These are phyloP conservation scores for Phytophthora macrochlamydospora DNA, from an alignment of 352 stramenopile species.

Conservation along the genomic window DNA sequence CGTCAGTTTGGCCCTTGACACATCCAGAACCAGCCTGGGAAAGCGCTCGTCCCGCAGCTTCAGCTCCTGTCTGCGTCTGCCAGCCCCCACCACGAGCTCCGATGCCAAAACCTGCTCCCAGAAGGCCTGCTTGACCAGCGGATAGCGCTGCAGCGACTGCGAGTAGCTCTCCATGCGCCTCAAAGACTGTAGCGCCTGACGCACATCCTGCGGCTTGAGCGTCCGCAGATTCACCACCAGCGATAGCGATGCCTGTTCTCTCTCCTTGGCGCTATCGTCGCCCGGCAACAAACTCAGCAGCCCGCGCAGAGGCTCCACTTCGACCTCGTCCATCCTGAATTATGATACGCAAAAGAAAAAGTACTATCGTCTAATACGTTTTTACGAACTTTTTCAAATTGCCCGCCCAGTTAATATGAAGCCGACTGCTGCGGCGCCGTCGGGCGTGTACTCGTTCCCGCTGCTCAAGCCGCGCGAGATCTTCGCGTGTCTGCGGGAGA, in stretches of 20 bases:
- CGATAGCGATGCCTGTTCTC: slow-evolving; percentile 25
- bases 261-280: slow-evolving; percentile 23
- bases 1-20: slow-evolving; percentile 29
- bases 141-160: slow-evolving; percentile 31
- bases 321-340: not conserved
- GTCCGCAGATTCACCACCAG: slow-evolving; percentile 26
- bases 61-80: slow-evolving; percentile 17
- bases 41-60: slow-evolving; percentile 29
- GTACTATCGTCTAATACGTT: too few species aligned
- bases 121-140: slow-evolving; percentile 40
- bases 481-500: slow-evolving; percentile 90
- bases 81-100: slow-evolving; percentile 15
- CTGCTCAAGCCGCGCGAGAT: slow-evolving; percentile 95
- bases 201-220: slow-evolving; percentile 14
- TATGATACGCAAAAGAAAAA: too few species aligned
- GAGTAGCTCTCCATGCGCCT: slow-evolving; percentile 31
- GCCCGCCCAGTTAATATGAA: too few species aligned
- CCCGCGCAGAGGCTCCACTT: slow-evolving; percentile 19
- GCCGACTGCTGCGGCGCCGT: not conserved
- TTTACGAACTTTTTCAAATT: too few species aligned
- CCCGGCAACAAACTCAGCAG: slow-evolving; percentile 30
- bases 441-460: slow-evolving; percentile 87
- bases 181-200: slow-evolving; percentile 3
- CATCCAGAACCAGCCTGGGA: slow-evolving; percentile 43
- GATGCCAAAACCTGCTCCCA: slow-evolving; percentile 37